Percentiles rank a stretch among this genome's conserved stretches.
These are phyloP conservation scores for Cinchona pubescens DNA, from an alignment of 257 asterid species.

Conservation along the genomic window DNA sequence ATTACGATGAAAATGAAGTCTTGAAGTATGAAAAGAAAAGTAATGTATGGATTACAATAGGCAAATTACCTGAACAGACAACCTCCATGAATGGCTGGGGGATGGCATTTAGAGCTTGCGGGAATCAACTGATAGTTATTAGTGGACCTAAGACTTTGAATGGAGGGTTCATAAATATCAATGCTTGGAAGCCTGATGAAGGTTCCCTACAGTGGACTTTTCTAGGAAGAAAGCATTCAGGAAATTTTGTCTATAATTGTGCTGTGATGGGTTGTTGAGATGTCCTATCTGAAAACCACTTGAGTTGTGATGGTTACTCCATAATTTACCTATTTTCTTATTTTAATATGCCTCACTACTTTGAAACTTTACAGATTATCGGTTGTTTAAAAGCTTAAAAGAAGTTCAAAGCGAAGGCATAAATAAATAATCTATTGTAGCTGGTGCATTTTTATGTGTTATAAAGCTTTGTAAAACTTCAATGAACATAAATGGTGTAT, in stretches of 20 bases:
- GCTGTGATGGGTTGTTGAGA: conserved; percentile 44
- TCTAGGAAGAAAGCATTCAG: conserved; percentile 31
- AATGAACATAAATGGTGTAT: not conserved
- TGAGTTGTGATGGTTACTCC: not conserved
- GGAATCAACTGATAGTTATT: conserved; percentile 66
- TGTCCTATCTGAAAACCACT: conserved; percentile 6
- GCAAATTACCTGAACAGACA: conserved; percentile 67
- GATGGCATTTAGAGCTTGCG: conserved; percentile 83
- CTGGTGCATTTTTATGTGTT: conserved; percentile 7
- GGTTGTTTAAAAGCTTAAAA: conserved; percentile 14
- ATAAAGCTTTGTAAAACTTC: conserved; percentile 7
- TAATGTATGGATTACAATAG: conserved; percentile 51
- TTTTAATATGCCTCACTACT: not conserved
- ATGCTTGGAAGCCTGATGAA: conserved; percentile 68
- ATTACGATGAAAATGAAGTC: conserved; percentile 60
- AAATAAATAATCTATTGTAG: conserved; percentile 20
- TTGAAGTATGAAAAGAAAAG: conserved; percentile 50
- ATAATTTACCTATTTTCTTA: not conserved
- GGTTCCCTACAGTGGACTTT: conserved; percentile 59
- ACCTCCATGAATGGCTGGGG: conserved; percentile 89
- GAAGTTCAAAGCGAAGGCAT: conserved; percentile 11
- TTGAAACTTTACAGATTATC: conserved; percentile 5
- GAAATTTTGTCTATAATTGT: conserved; percentile 43
- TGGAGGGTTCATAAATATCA: conserved; percentile 68
- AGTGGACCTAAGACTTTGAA: conserved; percentile 66